A percentile compares a stretch with the other conserved stretches of the same genome.
Conservation (phyloP, 495 filamentous ascomycete species). For the Lichina pygmaea region DNA sequence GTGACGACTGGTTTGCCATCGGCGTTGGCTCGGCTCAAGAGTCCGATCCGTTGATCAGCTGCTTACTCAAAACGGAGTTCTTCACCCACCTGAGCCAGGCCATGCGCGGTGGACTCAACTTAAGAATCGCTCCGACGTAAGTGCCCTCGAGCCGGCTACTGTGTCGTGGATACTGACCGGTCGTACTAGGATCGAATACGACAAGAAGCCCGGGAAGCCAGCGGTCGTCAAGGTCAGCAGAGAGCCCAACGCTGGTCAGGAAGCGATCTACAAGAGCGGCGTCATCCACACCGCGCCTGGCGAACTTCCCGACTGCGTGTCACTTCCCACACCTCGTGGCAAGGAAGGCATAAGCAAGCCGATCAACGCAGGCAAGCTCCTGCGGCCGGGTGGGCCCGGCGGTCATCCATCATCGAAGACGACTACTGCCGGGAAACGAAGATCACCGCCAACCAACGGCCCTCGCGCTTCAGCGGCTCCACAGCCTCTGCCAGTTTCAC, state of each 20-base stretch:
- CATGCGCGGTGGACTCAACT: slow-evolving; percentile 49
- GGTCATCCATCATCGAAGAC: slow-evolving; percentile 49
- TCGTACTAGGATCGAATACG: slow-evolving; percentile 52
- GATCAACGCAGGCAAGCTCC: slow-evolving; percentile 70
- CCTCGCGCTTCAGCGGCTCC: slow-evolving; percentile 2
- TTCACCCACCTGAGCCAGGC: slow-evolving; percentile 63
- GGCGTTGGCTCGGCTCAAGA: slow-evolving; percentile 72
- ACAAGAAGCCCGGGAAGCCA: slow-evolving; percentile 93
- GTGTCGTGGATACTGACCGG: slow-evolving; percentile 5
- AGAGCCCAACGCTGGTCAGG: slow-evolving; percentile 39
- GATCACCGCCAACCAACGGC: slow-evolving; percentile 7
- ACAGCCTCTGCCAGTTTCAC: slow-evolving; percentile 9
- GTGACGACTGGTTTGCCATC: slow-evolving; percentile 92
- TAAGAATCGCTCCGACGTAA: slow-evolving; percentile 51
- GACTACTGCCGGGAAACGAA: slow-evolving; percentile 20
- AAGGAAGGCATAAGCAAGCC: slow-evolving; percentile 67
- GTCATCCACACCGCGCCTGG: slow-evolving; percentile 68
- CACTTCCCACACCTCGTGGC: slow-evolving; percentile 57
- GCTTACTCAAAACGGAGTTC: slow-evolving; percentile 89
- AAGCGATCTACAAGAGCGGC: slow-evolving; percentile 82
- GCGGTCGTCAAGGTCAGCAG: slow-evolving; percentile 68
- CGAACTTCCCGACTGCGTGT: slow-evolving; percentile 60
- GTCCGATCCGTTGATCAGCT: slow-evolving; percentile 73
- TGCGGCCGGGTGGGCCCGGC: slow-evolving; percentile 68
- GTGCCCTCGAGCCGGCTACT: slow-evolving; percentile 3